Percentiles rank a stretch among this genome's conserved stretches.
Conservation (phyloP, 495 filamentous ascomycete species). For the Chaetomium tenue region DNA sequence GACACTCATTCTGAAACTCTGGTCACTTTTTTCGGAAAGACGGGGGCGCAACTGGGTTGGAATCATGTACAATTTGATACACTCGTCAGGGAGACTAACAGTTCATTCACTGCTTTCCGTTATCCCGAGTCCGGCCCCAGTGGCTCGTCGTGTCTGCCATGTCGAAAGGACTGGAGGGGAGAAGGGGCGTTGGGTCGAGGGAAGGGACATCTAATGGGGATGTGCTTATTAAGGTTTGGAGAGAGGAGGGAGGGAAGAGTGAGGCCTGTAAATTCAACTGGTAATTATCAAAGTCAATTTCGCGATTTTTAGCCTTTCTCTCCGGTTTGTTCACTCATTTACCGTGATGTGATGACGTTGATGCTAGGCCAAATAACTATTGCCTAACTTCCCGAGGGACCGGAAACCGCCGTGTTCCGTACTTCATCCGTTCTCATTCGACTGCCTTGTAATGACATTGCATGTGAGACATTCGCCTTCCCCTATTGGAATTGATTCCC, state of each 20-base stretch:
- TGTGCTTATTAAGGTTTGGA: neutral
- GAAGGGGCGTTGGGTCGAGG: constrained; percentile 11
- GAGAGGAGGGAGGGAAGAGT: neutral
- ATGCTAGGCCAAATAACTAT: too few relatives aligned
- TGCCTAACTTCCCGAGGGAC: neutral
- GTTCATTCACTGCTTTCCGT: constrained; percentile 32
- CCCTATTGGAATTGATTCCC: neutral
- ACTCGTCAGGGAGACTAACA: constrained; percentile 37
- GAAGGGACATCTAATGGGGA: neutral
- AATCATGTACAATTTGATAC: constrained; percentile 53
- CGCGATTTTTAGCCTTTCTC: neutral
- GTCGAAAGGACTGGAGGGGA: constrained; percentile 11
- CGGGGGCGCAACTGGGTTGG: constrained; percentile 46
- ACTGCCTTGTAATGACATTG: too few relatives aligned
- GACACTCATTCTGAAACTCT: constrained; percentile 38
- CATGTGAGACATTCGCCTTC: neutral
- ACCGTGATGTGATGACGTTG: neutral
- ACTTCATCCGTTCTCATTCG: too few relatives aligned
- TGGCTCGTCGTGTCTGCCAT: constrained; percentile 22
- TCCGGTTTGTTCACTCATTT: neutral
- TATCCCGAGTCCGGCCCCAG: constrained; percentile 5
- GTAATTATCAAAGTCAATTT: constrained; percentile 28
- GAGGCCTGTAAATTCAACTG: constrained; percentile 25
- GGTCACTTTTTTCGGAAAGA: constrained; percentile 49
- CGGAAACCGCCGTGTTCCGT: too few relatives aligned